Evolutionary conservation across 2,329 filamentous ascomycete species (phyloP), one percentile per base, ranked within the genome.

Genomic region (Pseudocercospora ulei): DNA sequence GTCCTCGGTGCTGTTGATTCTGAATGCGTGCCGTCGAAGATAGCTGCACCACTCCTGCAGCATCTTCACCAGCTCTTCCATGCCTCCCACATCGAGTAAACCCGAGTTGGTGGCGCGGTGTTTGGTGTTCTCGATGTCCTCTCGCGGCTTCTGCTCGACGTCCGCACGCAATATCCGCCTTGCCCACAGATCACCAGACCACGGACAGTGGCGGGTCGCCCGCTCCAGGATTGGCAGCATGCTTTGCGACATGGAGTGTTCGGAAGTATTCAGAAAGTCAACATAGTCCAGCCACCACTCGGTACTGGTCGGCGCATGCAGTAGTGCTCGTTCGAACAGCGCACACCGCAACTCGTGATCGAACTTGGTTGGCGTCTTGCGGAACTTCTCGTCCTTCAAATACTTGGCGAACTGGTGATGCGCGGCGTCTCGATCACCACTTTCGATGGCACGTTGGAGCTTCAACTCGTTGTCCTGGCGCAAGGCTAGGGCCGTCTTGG

Each of bases 11-110:
- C 75, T 75, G 43, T 76, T 75, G 1, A 76, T 70, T 39, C 77
- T 70, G 66, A 93, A 86, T 11, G 88, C 85, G 33, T 79, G 79
- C 14, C 90, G 80, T 50, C 88, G 85, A 12, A 98, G 71, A 52
- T 88, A 96, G 34, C 85, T 86, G 56, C 88, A 95, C 90, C 90
- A 98, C 0, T 87, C 81, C 37, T 84, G 78, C 56, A 95, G 86
- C 56, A 96, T 84, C 53, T 93, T 85, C 43, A 96, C 73, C 19
- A 95, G 77, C 49, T 87, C 82, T 34, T 85, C 77, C 71, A 95
- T 80, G 14, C 86, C 87, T 45, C 85, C 78, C 47, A 82, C 78
- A 58, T 93, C 86, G 3, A 96, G 70, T 26, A 92, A 70, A 5
- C 85, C 80, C 35, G 84, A 85, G 55, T 80, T 84, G 0, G 87